Evolutionary conservation across 75 land plant species (phyloP).

Genomic region (Picea glauca): DNA sequence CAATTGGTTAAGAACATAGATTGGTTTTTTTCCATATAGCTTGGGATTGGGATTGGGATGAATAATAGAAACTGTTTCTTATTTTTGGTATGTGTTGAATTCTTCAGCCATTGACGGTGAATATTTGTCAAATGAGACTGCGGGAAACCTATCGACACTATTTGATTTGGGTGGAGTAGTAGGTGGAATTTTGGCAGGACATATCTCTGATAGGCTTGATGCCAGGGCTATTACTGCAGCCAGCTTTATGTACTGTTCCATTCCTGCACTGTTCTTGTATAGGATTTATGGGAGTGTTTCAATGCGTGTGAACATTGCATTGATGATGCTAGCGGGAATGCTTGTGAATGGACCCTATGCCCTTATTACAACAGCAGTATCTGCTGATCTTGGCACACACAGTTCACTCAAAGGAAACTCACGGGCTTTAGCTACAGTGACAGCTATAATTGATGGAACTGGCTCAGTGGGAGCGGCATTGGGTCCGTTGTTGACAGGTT

Average conservation of each 20-base stretch:
- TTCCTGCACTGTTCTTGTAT: slow-evolving; percentile 61
- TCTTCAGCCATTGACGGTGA: slow-evolving; percentile 64
- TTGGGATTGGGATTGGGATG: too few species aligned
- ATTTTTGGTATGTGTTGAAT: too few species aligned
- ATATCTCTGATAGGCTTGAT: slow-evolving; percentile 65
- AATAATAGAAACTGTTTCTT: too few species aligned
- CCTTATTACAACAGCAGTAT: slow-evolving; percentile 87
- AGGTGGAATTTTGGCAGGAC: slow-evolving; percentile 77
- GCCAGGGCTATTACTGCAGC: slow-evolving; percentile 78
- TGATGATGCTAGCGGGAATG: slow-evolving; percentile 71
- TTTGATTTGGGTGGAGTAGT: slow-evolving; percentile 86
- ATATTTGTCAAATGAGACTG: slow-evolving; percentile 49
- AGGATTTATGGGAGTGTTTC: slow-evolving; percentile 60
- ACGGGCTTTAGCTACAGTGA: slow-evolving; percentile 80
- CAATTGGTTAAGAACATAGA: too few species aligned
- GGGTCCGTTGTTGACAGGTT: slow-evolving; percentile 79
- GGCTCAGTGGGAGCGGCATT: slow-evolving; percentile 86
- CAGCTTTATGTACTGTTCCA: slow-evolving; percentile 54
- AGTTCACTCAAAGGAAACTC: slow-evolving; percentile 71
- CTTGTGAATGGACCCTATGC: slow-evolving; percentile 89
- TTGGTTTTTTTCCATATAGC: too few species aligned
- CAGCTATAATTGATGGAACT: slow-evolving; percentile 91
- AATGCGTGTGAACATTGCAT: slow-evolving; percentile 34
- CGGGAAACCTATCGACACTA: slow-evolving; percentile 79
- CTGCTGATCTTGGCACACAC: slow-evolving; percentile 90